Base-by-base conservation (phyloP, 192 early-diverging fungal genomes). In the Linderina pennispora region DNA sequence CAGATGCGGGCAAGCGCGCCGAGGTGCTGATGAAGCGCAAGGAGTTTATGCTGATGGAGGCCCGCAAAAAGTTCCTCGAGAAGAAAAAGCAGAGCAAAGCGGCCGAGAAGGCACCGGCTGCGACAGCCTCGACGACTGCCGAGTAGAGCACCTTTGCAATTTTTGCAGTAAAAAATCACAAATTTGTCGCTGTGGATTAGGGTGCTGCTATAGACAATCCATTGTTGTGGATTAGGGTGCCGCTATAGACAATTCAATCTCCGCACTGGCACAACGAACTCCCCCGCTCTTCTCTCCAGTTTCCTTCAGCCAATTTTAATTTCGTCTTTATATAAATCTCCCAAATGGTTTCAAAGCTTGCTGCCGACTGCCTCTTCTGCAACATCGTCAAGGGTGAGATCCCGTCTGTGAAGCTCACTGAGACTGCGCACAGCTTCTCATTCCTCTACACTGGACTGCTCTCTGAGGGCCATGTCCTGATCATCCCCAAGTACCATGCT, bases 321-420 rank as follows among this genome's bases (percentile, higher is more conserved):
- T n/a, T n/a, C n/a, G n/a, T n/a, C n/a, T n/a, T n/a, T n/a, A n/a
- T n/a, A n/a, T n/a, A 31, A 31, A 11, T 11, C 5, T 31, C 28
- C 15, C 11, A 39, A 35, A 68, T 68, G 65, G 57, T 58, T 1
- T 34, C 49, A 23, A 68, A 68, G 50, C 49, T 63, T 35, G 55
- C 44, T 41, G 67, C 55, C 9, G 59, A 58, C 6, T 97, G 94
- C 74, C 57, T 94, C 48, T 97, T 97, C 52, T 97, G 94, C 78
- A 91, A 87, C 67, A 93, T 97, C 49, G 66, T 86, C 50, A 73
- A 71, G 66, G 85, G 89, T 37, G 81, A 85, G 43, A 92, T 94
- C 42, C 91, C 91, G 26, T 88, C 87, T 17, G 73, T 81, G 52
- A 85, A 91, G 55, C 50, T 93, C 23, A 46, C 80, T 21, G 94